A percentile compares a stretch with the other conserved stretches of the same genome.
phyloP scores from a whole-genome alignment of 768 basidiomycete genomes.

The Rubroboletus satanas region DNA sequence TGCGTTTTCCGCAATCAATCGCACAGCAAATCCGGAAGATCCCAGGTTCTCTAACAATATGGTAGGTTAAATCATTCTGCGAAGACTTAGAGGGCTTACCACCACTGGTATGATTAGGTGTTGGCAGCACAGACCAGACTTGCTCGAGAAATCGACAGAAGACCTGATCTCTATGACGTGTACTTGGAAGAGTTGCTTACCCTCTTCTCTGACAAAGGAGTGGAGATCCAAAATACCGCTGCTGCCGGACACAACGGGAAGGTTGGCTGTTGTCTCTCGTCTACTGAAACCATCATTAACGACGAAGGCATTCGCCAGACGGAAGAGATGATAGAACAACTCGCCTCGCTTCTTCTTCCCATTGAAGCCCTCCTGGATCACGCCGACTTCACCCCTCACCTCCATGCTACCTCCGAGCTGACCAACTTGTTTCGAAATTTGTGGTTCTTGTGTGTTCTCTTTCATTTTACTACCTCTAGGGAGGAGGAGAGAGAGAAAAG shows the following conservation, averaged over 20 bases:
- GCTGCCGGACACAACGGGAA: conserved; percentile 63
- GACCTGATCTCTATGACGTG: conserved; percentile 72
- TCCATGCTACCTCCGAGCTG: conserved; percentile 52
- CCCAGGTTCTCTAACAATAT: conserved; percentile 87
- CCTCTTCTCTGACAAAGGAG: conserved; percentile 87
- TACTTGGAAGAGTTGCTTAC: conserved; percentile 84
- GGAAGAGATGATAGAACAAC: conserved; percentile 81
- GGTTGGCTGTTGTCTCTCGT: conserved; percentile 36
- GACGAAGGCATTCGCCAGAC: conserved; percentile 39
- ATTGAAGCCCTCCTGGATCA: conserved; percentile 85
- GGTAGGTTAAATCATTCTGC: conserved; percentile 39
- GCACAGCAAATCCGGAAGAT: conserved; percentile 85
- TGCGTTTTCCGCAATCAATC: conserved; percentile 80
- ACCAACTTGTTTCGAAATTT: conserved; percentile 83
- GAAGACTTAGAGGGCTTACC: not conserved
- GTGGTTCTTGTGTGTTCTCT: conserved; percentile 91
- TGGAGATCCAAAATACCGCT: conserved; percentile 81
- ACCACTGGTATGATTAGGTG: conserved; percentile 44
- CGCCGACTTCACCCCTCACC: conserved; percentile 58
- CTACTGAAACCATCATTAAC: conserved; percentile 4
- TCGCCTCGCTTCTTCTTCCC: conserved; percentile 84
- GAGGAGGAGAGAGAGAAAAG: conserved; percentile 46
- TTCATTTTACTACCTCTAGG: conserved; percentile 60
- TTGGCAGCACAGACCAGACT: conserved; percentile 88
- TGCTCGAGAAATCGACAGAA: conserved; percentile 69